Conservation (phyloP, 805 yeast species). For the Schwanniomyces yamadae region DNA sequence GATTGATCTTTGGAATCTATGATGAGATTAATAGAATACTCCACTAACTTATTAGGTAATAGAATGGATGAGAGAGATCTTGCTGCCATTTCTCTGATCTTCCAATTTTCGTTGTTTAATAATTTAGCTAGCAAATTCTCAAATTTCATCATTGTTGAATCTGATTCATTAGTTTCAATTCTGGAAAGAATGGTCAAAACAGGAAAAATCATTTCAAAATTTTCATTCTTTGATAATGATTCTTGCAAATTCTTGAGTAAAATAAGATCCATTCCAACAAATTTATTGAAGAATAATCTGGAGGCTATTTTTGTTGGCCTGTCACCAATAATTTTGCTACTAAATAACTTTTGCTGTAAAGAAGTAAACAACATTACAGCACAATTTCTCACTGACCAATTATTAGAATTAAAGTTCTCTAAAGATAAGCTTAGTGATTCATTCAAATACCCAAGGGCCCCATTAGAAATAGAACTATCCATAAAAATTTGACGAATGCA, state of each 20-base stretch:
- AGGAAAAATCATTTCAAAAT: conserved; percentile 68
- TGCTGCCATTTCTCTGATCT: conserved; percentile 85
- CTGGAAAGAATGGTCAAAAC: conserved; percentile 70
- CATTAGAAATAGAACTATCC: conserved; percentile 63
- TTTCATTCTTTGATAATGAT: conserved; percentile 24
- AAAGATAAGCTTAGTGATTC: conserved; percentile 62
- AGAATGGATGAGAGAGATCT: conserved; percentile 58
- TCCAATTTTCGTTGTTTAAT: conserved; percentile 65
- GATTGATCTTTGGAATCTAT: conserved; percentile 19
- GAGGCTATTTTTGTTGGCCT: conserved; percentile 46
- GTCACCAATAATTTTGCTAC: conserved; percentile 46
- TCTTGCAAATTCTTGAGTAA: conserved; percentile 44
- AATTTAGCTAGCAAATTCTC: conserved; percentile 46
- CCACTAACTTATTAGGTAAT: conserved; percentile 7
- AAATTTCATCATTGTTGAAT: conserved; percentile 50
- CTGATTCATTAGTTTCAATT: conserved; percentile 57
- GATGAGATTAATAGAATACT: conserved; percentile 23
- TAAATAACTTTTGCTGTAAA: conserved; percentile 76
- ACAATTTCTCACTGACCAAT: conserved; percentile 90
- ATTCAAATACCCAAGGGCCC: conserved; percentile 52
- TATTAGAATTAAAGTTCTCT: conserved; percentile 56
- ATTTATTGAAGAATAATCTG: conserved; percentile 68
- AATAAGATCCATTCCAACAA: conserved; percentile 49
- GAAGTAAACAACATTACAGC: conserved; percentile 92
- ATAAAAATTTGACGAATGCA: conserved; percentile 72